Evolutionary conservation across 2,329 filamentous ascomycete genomes (phyloP), one percentile per base, ranked within the genome.

Genomic region (Talaromyces amestolkiae): DNA sequence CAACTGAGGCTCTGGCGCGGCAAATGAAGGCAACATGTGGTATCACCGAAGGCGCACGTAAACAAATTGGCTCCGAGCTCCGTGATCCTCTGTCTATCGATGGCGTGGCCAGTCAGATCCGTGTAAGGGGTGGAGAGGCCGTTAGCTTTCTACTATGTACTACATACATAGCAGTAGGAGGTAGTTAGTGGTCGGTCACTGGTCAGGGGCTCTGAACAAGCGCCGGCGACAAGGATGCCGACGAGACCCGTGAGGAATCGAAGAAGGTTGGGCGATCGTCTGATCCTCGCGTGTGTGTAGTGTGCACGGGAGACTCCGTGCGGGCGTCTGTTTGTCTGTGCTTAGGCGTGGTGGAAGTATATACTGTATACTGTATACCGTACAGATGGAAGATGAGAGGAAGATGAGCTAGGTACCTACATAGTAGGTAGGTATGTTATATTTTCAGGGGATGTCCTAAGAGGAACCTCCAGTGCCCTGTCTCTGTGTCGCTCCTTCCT

Each of bases 1-100:
- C 27, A 4, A 31, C 27, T 56, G 61, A 63, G 61, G 61, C 61
- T 63, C 61, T 63, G 61, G 49, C 49, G 61, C 59, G 59, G 59
- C 59, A 51, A 49, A 19, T 47, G n/a, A 56, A 43, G 56, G 11
- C 56, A 59, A 43, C 56, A 59, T 59, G 56, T 45, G 39, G 37
- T 45, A 59, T 43, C 37, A 19, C 56, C 9, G 22, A 31, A 37
- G 7, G 35, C 39, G 37, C 49, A 56, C 60, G 49, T 47, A 63
- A 37, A 54, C 51, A 35, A 54, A 54, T 3, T 37, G 51, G 19
- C 51, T 35, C 51, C 31, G 51, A 35, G 53, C 53, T 56, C 22
- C 33, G 15, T 54, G 51, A 54, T 35, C 4, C 17, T 54, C 49
- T 27, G 54, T 41, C 33, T 9, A 31, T 31, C 27, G 27, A 31